Base-by-base conservation (phyloP, 169 alveolate genomes). In the Cryptosporidium canis region DNA sequence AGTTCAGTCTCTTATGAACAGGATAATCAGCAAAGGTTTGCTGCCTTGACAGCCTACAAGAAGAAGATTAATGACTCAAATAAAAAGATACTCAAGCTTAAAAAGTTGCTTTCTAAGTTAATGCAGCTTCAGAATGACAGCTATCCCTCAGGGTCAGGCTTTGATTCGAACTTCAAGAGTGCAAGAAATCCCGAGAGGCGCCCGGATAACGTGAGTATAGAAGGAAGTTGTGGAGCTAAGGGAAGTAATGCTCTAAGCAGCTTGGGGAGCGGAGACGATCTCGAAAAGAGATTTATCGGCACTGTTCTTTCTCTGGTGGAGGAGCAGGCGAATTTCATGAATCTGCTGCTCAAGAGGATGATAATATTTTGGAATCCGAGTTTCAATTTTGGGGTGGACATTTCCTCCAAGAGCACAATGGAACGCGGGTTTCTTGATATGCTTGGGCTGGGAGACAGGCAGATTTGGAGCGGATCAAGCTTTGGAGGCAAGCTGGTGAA, bases 361-460 rank as follows among this genome's bases (percentile, higher is more conserved):
- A 24, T 77, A 56, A 24, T 77, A 27, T 77, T 58, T 61, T 77
- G 87, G 87, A 37, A 77, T 61, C 77, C 87, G 3, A 41, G 5
- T 21, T 77, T 39, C 2, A 77, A 77, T 33, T 39, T 39, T 55
- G 87, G 87, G 6, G 27, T 77, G n/a, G 87, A 77, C 61, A 77
- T 77, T 27, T 39, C 70, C n/a, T 77, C 87, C 7, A 56, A 61
- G 21, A 43, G 14, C 14, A 18, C 21, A 12, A 3, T 44, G 1
- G 87, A 77, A 12, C 58, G 31, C 7, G 65, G 66, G 21, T 77
- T 77, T 77, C 66, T 77, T 16, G 87, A 77, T 39, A 77, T 77
- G 87, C 39, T 77, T 27, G 87, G 87, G 4, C 44, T 77, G 37
- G 87, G 87, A n/a, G 66, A 77, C 41, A 61, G 58, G 31, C 33